A percentile compares a stretch with the other conserved stretches of the same genome.
phyloP scores from a whole-genome alignment of 805 yeast genomes.

The Wickerhamomyces hampshirensis region DNA sequence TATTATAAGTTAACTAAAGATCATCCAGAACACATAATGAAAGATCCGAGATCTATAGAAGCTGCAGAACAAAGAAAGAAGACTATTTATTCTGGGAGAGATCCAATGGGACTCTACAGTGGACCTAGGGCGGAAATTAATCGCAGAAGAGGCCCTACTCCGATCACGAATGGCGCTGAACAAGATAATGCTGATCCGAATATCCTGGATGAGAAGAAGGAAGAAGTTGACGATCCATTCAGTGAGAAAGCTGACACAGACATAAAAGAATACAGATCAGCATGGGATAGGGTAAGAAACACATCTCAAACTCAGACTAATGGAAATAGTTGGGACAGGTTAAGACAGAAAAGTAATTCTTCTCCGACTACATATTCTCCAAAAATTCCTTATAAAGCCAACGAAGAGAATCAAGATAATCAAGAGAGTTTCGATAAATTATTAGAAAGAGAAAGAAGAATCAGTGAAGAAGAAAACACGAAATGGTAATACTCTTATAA shows the following conservation, averaged over 20 bases:
- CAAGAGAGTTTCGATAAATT: slow-evolving; percentile 22
- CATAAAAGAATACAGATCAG: slow-evolving; percentile 19
- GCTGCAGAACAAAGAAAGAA: slow-evolving; percentile 24
- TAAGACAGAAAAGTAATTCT: neutral
- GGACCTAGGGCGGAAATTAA: slow-evolving; percentile 26
- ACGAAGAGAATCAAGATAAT: neutral
- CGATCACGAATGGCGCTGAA: slow-evolving; percentile 9
- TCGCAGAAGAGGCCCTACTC: slow-evolving; percentile 6
- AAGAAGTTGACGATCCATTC: slow-evolving; percentile 23
- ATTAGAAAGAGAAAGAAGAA: slow-evolving; percentile 22
- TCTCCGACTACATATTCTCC: slow-evolving; percentile 12
- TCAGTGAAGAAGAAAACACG: slow-evolving; percentile 14
- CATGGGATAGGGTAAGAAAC: slow-evolving; percentile 34
- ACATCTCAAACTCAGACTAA: neutral
- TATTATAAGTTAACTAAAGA: slow-evolving; percentile 49
- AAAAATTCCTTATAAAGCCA: slow-evolving; percentile 9
- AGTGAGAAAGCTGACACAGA: slow-evolving; percentile 6
- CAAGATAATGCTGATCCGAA: neutral
- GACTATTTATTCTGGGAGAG: slow-evolving; percentile 31
- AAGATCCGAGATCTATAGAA: slow-evolving; percentile 46
- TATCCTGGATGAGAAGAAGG: neutral
- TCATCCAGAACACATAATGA: slow-evolving; percentile 47
- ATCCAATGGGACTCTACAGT: slow-evolving; percentile 33
- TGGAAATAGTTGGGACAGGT: slow-evolving; percentile 29
- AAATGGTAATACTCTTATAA: slow-evolving; percentile 11